phyloP scores from a whole-genome alignment of 1,284 basidiomycete genomes.

The Ganoderma meredithae region DNA sequence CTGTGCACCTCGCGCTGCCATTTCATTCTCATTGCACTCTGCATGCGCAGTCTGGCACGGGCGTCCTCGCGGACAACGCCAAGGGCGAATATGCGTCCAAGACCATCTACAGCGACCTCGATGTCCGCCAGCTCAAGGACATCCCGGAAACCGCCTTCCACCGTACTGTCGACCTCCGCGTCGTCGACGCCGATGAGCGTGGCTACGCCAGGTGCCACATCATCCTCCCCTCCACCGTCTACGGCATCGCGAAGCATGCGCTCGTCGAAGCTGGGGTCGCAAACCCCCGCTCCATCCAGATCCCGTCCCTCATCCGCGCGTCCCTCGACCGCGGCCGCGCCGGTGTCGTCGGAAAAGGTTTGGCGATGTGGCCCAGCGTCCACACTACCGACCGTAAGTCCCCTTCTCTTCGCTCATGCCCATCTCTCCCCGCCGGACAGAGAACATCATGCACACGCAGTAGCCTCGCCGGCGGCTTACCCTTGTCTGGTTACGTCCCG shows the following conservation, averaged over 20 bases:
- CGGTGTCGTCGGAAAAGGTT: slow-evolving; percentile 43
- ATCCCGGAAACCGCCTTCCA: slow-evolving; percentile 44
- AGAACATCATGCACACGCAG: not conserved
- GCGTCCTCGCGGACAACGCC: slow-evolving; percentile 42
- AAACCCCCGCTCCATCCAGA: slow-evolving; percentile 47
- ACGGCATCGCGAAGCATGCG: slow-evolving; percentile 44
- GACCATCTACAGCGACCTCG: slow-evolving; percentile 46
- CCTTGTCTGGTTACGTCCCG: not conserved
- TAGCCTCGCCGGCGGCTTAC: not conserved
- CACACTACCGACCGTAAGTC: slow-evolving; percentile 42
- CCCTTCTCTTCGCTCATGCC: not conserved
- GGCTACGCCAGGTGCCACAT: slow-evolving; percentile 49
- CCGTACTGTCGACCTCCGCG: slow-evolving; percentile 42
- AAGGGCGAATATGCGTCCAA: slow-evolving; percentile 41
- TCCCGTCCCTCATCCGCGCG: slow-evolving; percentile 44
- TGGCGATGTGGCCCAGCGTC: slow-evolving; percentile 31
- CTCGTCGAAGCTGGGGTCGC: slow-evolving; percentile 48
- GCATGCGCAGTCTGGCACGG: slow-evolving; percentile 54
- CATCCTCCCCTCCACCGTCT: slow-evolving; percentile 50
- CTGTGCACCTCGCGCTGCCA: not conserved
- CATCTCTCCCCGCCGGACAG: not conserved
- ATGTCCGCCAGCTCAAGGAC: slow-evolving; percentile 44
- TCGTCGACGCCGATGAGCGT: slow-evolving; percentile 44
- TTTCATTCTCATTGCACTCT: not conserved
- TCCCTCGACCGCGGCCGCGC: slow-evolving; percentile 43